Conservation (phyloP, 768 basidiomycete genomes). For the Cystofilobasidium bisporidii region DNA sequence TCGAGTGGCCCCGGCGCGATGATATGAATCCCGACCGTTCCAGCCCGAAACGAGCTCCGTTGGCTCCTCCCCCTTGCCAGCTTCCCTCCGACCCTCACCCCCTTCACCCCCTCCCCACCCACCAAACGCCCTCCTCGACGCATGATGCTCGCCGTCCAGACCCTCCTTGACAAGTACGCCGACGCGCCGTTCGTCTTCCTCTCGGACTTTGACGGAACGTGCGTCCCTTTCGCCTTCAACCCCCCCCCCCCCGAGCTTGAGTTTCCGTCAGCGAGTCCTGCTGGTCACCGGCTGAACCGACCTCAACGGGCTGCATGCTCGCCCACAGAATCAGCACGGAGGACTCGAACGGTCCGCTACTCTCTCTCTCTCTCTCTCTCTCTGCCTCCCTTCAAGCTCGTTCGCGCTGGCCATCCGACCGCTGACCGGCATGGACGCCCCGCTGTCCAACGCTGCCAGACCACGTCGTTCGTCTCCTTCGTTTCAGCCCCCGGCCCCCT, state of each 20-base stretch:
- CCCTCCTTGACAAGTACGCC: conserved; percentile 25
- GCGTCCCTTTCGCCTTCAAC: background rate
- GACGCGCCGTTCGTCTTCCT: conserved; percentile 22
- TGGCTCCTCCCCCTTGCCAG: background rate
- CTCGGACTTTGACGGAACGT: conserved; percentile 24
- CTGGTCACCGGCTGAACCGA: no score
- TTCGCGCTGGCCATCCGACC: no score
- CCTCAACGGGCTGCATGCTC: background rate
- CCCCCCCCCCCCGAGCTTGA: background rate
- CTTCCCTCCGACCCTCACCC: background rate
- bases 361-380: no score
- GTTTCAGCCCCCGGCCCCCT: no score
- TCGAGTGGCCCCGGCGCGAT: no score
- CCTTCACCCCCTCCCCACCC: background rate
- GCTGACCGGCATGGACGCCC: background rate
- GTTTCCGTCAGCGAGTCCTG: no score
- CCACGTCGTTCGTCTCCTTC: background rate
- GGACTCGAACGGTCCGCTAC: no score
- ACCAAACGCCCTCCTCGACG: background rate
- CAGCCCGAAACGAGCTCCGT: no score
- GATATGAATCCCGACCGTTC: no score
- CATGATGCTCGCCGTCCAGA: conserved; percentile 8
- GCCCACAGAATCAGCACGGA: background rate
- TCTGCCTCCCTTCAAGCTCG: no score
- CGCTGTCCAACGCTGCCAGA: background rate